These are phyloP conservation scores for Kalmusia sp. DNA, from an alignment of 2,329 filamentous ascomycete genomes.

Conservation along the genomic window DNA sequence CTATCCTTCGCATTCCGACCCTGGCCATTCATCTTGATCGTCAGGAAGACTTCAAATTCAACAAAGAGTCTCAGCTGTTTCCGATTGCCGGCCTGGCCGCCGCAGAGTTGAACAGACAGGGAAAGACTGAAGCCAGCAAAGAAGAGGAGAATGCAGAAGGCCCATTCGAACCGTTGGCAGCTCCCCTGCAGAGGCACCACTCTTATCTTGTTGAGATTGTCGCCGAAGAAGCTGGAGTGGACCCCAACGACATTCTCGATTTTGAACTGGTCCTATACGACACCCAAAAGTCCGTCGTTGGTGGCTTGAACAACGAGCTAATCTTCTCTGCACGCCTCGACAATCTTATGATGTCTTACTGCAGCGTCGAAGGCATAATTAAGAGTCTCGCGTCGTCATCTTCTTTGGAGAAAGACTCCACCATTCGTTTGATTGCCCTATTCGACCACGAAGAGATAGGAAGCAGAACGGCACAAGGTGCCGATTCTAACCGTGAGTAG, in stretches of 20 bases:
- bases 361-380: conserved; percentile 84
- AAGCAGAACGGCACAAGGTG: conserved; percentile 89
- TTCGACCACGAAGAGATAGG: conserved; percentile 99
- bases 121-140: conserved; percentile 58
- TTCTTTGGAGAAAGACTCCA: conserved; percentile 76
- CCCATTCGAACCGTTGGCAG: conserved; percentile 76
- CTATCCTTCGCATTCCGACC: conserved; percentile 89
- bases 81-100: conserved; percentile 89
- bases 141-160: conserved; percentile 49
- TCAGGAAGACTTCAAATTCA: conserved; percentile 85
- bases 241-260: conserved; percentile 78
- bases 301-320: conserved; percentile 90
- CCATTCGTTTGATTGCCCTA: conserved; percentile 88
- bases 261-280: conserved; percentile 98
- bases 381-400: conserved; percentile 71
- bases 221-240: conserved; percentile 76
- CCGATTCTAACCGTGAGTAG: conserved; percentile 74
- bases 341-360: conserved; percentile 97
- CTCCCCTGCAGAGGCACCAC: conserved; percentile 84
- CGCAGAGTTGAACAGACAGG: conserved; percentile 83
- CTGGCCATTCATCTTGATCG: conserved; percentile 94
- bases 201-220: conserved; percentile 85
- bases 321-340: conserved; percentile 96
- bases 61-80: conserved; percentile 96
- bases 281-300: conserved; percentile 87